Conservation (phyloP, 192 early-diverging fungal genomes). For the Spizellomyces sp. region DNA sequence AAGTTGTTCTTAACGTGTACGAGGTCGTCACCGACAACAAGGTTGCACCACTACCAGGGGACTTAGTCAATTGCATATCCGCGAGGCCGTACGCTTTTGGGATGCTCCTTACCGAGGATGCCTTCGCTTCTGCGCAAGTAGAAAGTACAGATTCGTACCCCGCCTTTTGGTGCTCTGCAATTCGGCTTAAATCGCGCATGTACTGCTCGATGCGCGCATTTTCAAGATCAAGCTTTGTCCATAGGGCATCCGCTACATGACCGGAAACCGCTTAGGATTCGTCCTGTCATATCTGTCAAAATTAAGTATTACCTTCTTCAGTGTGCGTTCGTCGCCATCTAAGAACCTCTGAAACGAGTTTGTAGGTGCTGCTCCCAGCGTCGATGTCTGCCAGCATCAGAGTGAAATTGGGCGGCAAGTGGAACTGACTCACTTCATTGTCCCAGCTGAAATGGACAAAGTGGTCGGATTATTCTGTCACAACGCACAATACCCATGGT, state of each 20-base stretch:
- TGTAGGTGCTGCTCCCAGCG: constrained; percentile 91
- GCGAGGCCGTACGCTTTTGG: neutral
- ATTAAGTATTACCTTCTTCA: constrained; percentile 48
- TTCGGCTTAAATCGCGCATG: constrained; percentile 48
- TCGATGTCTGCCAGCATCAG: constrained; percentile 92
- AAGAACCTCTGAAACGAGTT: constrained; percentile 84
- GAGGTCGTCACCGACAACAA: neutral
- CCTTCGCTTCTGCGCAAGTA: constrained; percentile 42
- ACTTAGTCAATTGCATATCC: neutral
- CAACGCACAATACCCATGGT: too few relatives aligned
- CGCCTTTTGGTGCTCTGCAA: constrained; percentile 28
- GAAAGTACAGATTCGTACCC: constrained; percentile 55
- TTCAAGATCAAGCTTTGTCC: constrained; percentile 61
- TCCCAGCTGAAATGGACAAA: constrained; percentile 49
- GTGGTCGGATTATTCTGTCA: neutral
- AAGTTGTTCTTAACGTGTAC: constrained; percentile 10
- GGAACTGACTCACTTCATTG: constrained; percentile 61
- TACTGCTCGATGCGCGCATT: constrained; percentile 63
- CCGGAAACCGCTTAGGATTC: neutral
- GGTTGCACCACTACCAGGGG: neutral
- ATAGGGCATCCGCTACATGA: constrained; percentile 54
- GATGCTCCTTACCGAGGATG: neutral
- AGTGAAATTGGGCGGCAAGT: constrained; percentile 70
- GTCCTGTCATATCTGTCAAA: neutral
- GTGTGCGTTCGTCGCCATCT: constrained; percentile 76